phyloP scores from a whole-genome alignment of 2,329 filamentous ascomycete species.

The Berkeleyomyces rouxiae region DNA sequence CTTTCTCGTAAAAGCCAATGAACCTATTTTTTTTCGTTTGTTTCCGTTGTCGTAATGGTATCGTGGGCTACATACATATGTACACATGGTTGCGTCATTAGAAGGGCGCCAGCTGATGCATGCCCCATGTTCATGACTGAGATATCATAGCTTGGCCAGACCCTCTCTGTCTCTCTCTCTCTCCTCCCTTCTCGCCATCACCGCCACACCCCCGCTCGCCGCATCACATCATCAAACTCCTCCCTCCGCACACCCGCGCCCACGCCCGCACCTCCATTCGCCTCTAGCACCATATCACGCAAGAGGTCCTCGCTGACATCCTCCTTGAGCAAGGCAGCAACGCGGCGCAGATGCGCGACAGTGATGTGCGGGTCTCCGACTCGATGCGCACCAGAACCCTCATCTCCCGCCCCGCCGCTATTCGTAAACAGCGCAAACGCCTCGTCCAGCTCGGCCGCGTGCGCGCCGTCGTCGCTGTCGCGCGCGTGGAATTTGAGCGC shows the following conservation, averaged over 20 bases:
- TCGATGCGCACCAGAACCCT: too few relatives aligned
- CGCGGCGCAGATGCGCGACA: slow-evolving; percentile 56
- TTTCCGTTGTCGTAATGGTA: too few relatives aligned
- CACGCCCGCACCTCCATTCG: slow-evolving; percentile 63
- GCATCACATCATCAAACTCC: slow-evolving; percentile 80
- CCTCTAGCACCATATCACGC: slow-evolving; percentile 88
- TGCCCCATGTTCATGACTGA: too few relatives aligned
- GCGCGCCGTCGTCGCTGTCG: slow-evolving; percentile 35
- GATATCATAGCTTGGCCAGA: too few relatives aligned
- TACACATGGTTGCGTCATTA: too few relatives aligned
- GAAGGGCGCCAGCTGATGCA: too few relatives aligned
- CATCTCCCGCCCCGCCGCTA: slow-evolving; percentile 17
- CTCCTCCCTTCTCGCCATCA: slow-evolving; percentile 24
- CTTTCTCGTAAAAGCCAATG: too few relatives aligned
- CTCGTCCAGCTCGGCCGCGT: slow-evolving; percentile 54
- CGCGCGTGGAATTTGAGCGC: slow-evolving; percentile 64
- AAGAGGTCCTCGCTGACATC: slow-evolving; percentile 69
- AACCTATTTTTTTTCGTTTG: too few relatives aligned
- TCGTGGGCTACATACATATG: too few relatives aligned
- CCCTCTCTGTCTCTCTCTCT: too few relatives aligned
- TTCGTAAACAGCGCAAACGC: slow-evolving; percentile 70
- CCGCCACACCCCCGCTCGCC: slow-evolving; percentile 65
- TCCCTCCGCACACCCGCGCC: slow-evolving; percentile 54
- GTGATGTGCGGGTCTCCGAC: slow-evolving; percentile 48
- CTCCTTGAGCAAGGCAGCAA: slow-evolving; percentile 70